Conservation (phyloP, 2,329 filamentous ascomycete species). For the Bipolaris victoriae region DNA sequence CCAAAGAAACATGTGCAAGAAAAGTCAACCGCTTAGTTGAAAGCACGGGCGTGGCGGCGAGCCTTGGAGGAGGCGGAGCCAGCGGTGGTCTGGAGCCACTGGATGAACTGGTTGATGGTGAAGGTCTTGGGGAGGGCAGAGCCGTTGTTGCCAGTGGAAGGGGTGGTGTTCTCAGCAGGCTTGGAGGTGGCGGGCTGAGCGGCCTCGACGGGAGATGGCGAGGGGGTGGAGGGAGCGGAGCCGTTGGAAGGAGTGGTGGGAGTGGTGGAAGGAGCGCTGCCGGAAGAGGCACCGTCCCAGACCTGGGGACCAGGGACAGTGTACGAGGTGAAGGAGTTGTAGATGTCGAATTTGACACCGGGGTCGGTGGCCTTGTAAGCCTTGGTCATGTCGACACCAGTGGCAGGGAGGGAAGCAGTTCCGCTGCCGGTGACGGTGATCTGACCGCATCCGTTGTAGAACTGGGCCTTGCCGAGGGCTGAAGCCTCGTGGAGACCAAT, state of each 20-base stretch:
- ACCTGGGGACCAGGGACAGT: slow-evolving; percentile 50
- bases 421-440: slow-evolving; percentile 47
- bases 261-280: slow-evolving; percentile 17
- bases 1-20: background rate
- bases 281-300: slow-evolving; percentile 36
- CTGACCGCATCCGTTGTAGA: slow-evolving; percentile 54
- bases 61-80: slow-evolving; percentile 25
- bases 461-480: slow-evolving; percentile 47
- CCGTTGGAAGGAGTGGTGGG: slow-evolving; percentile 12
- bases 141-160: slow-evolving; percentile 17
- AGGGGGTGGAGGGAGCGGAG: slow-evolving; percentile 5
- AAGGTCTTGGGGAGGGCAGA: slow-evolving; percentile 36
- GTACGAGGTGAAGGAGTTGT: slow-evolving; percentile 43
- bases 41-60: slow-evolving; percentile 49
- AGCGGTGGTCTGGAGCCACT: slow-evolving; percentile 36
- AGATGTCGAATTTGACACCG: slow-evolving; percentile 52
- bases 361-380: slow-evolving; percentile 50
- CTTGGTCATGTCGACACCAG: slow-evolving; percentile 54
- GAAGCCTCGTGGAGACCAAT: slow-evolving; percentile 52
- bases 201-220: slow-evolving; percentile 9
- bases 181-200: slow-evolving; percentile 12
- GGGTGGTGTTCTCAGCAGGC: slow-evolving; percentile 3
- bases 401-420: slow-evolving; percentile 34
- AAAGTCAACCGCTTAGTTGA: slow-evolving; percentile 37
- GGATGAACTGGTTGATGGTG: slow-evolving; percentile 40